A percentile compares a stretch with the other conserved stretches of the same genome.
These are phyloP conservation scores for Candida boidinii DNA, from an alignment of 805 yeast species.

Conservation along the genomic window DNA sequence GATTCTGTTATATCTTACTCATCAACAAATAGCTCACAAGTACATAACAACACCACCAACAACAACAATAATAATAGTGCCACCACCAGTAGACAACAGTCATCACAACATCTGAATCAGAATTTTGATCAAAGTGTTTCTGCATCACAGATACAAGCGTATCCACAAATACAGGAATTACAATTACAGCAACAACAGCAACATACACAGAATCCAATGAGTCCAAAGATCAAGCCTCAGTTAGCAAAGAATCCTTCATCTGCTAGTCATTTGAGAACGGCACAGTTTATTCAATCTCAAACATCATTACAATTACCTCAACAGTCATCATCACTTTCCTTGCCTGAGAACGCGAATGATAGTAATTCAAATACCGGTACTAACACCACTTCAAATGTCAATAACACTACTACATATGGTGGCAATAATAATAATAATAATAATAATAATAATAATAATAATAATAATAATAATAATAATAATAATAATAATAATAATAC, in stretches of 20 bases:
- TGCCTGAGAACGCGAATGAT: not conserved
- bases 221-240: not conserved
- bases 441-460: not conserved
- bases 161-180: too few relatives aligned
- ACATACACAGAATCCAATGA: not conserved
- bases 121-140: too few relatives aligned
- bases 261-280: constrained; percentile 13
- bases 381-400: too few relatives aligned
- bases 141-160: too few relatives aligned
- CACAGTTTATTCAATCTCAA: constrained; percentile 12
- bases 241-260: constrained; percentile 5
- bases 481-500: constrained; percentile 3
- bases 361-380: not conserved
- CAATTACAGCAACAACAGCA: too few relatives aligned
- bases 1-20: constrained; percentile 15
- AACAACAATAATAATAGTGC: not conserved
- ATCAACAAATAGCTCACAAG: constrained; percentile 6
- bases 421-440: constrained; percentile 8
- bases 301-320: constrained; percentile 13
- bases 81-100: too few relatives aligned
- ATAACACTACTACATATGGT: too few relatives aligned
- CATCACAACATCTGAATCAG: too few relatives aligned
- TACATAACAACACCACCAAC: not conserved
- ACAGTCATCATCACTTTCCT: not conserved
- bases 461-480: constrained; percentile 4